Conservation (phyloP, 352 stramenopile species). For the Globisporangium emineosum region DNA sequence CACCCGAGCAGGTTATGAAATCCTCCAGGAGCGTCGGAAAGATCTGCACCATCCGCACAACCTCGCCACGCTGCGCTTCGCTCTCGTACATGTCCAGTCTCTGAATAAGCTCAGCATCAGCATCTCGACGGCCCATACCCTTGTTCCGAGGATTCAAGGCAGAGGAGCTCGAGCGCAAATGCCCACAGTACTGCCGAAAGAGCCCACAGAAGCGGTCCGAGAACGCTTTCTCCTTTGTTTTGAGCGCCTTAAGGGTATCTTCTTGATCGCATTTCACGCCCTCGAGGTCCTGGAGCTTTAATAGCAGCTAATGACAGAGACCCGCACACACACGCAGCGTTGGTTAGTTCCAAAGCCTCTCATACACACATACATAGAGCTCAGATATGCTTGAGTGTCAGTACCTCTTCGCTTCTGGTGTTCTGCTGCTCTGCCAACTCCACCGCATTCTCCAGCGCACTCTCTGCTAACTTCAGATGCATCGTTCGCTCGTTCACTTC, state of each 20-base stretch:
- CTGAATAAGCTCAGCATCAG: neutral
- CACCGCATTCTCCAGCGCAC: conserved; percentile 24
- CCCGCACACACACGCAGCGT: neutral
- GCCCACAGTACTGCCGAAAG: conserved; percentile 27
- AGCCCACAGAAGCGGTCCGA: conserved; percentile 16
- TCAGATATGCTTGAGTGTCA: neutral
- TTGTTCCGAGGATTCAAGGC: neutral
- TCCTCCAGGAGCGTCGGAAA: conserved; percentile 52
- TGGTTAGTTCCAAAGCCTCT: neutral
- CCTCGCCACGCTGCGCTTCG: conserved; percentile 25
- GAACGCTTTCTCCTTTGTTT: conserved; percentile 19
- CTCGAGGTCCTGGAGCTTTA: conserved; percentile 19
- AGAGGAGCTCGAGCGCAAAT: neutral
- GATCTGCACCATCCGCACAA: conserved; percentile 42
- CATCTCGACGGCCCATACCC: neutral
- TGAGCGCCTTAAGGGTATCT: conserved; percentile 17
- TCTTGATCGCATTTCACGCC: conserved; percentile 24
- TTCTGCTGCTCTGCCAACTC: conserved; percentile 37
- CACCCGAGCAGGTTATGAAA: conserved; percentile 22
- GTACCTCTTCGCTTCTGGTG: conserved; percentile 29
- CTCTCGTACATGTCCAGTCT: conserved; percentile 13
- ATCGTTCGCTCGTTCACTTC: conserved; percentile 18
- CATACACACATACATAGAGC: neutral
- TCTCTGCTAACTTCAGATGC: conserved; percentile 20
- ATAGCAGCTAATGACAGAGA: conserved; percentile 16